phyloP scores from a whole-genome alignment of 768 basidiomycete genomes.

The Tricholoma saponaceum region DNA sequence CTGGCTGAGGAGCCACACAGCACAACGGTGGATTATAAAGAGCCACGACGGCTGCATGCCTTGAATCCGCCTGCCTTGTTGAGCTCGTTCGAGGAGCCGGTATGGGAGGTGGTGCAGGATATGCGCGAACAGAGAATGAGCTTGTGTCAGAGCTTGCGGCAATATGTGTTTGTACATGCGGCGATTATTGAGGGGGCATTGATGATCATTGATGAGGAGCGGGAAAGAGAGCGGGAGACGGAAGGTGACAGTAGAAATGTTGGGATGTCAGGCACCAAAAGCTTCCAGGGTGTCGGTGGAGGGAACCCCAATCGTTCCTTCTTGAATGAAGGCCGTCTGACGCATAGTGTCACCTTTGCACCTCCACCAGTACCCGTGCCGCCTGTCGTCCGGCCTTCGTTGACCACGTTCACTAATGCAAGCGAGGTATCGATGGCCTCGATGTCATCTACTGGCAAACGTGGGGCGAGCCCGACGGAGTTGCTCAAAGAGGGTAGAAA shows the following conservation, averaged over 20 bases:
- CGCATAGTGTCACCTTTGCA: background rate
- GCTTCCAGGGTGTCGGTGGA: background rate
- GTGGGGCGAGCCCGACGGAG: slow-evolving; percentile 71
- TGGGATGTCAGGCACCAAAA: background rate
- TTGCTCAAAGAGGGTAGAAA: slow-evolving; percentile 55
- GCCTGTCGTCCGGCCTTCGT: slow-evolving; percentile 3
- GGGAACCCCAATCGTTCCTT: background rate
- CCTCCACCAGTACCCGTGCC: background rate
- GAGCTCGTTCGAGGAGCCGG: slow-evolving; percentile 68
- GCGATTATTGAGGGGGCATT: slow-evolving; percentile 80
- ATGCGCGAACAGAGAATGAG: slow-evolving; percentile 98
- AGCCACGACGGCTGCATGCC: slow-evolving; percentile 58
- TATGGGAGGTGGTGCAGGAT: slow-evolving; percentile 81
- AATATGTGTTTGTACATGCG: slow-evolving; percentile 92
- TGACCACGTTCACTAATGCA: background rate
- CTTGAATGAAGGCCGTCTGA: background rate
- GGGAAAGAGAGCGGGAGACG: slow-evolving; percentile 24
- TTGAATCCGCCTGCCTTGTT: slow-evolving; percentile 51
- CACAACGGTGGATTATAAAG: slow-evolving; percentile 50
- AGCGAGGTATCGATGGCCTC: slow-evolving; percentile 18
- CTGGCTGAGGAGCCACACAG: slow-evolving; percentile 7
- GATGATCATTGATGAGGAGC: slow-evolving; percentile 73
- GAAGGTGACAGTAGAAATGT: slow-evolving; percentile 6
- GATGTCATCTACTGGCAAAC: slow-evolving; percentile 47
- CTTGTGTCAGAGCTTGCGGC: slow-evolving; percentile 88